Conservation (phyloP, 2,329 filamentous ascomycete genomes). For the Xylariaceae sp. region DNA sequence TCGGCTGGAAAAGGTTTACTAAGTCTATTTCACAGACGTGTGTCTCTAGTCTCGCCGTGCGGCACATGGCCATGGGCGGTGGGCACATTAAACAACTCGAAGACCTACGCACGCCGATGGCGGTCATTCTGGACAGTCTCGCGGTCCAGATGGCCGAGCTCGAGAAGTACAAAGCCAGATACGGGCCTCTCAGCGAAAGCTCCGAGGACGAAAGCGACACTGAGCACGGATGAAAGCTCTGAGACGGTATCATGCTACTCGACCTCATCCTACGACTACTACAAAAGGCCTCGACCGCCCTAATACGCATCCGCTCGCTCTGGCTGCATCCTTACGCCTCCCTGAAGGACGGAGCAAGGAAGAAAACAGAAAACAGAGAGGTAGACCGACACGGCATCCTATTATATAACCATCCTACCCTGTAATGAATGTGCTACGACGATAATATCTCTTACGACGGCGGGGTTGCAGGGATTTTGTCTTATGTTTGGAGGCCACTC, state of each 20-base stretch:
- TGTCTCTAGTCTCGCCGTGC: conserved; percentile 68
- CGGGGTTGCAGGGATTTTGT: too few species aligned
- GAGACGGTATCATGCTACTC: too few species aligned
- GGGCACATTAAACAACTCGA: conserved; percentile 54
- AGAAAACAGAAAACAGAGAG: too few species aligned
- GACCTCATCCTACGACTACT: too few species aligned
- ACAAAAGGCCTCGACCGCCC: too few species aligned
- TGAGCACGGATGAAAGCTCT: conserved; percentile 28
- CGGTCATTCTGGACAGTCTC: conserved; percentile 58
- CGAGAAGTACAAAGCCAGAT: conserved; percentile 49
- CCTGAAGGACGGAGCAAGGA: too few species aligned
- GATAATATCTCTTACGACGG: conserved; percentile 14
- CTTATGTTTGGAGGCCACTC: too few species aligned
- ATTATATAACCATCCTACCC: conserved; percentile 13
- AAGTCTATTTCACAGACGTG: conserved; percentile 54
- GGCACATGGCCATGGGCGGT: conserved; percentile 69
- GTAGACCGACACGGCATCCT: conserved; percentile 7
- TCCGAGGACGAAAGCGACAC: conserved; percentile 28
- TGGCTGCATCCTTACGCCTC: too few species aligned
- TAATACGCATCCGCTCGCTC: too few species aligned
- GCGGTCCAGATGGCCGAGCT: conserved; percentile 56
- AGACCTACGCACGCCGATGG: conserved; percentile 71
- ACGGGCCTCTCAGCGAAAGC: conserved; percentile 35
- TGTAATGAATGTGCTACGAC: conserved; percentile 20
- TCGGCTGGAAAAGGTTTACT: conserved; percentile 8